Base-by-base conservation (phyloP, 2,329 filamentous ascomycete species). In the Magnaporthiopsis poae region DNA sequence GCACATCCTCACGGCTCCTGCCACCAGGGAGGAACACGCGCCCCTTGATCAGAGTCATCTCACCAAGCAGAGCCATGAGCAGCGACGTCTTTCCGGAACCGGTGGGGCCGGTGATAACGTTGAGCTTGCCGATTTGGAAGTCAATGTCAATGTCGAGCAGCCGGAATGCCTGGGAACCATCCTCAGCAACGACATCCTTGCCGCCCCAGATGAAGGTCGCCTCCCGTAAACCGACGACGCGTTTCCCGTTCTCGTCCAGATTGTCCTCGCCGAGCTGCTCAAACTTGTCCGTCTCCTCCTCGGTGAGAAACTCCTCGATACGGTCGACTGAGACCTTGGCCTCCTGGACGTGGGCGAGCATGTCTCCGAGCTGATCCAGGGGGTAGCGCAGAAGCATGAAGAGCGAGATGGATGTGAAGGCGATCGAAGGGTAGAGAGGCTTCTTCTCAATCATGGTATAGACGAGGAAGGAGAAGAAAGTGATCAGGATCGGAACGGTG, bases 281-380 rank as follows among this genome's bases (percentile, higher is more conserved):
- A 74, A 97, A 98, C 76, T 99, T 99, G 67, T 96, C 92, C 0
- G 95, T 99, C 79, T 99, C 95, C 9, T 95, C 92, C 75, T 99
- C 95, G 67, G 84, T 88, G 60, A 99, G 78, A 73, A 97, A 99
- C 72, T 96, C 90, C 74, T 99, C 94, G 9, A 99, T 91, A 81
- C 95, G 93, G 73, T 97, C 93, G 65, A 99, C 88, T 0, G 95
- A 99, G 27, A 99, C 94, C 79, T 96, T 96, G 31, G 93, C 91
- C 78, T 99, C 95, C 79, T 97, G 92, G 4, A 99, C 93, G 78
- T 98, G 95, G 13, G 95, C 95, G 74, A 98, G 90, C 95, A 99
- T 99, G 77, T 99, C 95, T 64, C 95, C 95, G 66, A 99, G 84
- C 78, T 98, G 94, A 76, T 99, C 95, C 62, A 99, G 81, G 5